Evolutionary conservation across 1,139 yeast genomes (phyloP), one percentile per base, ranked within the genome.

Genomic region (Tardiomyces digboiensis): DNA sequence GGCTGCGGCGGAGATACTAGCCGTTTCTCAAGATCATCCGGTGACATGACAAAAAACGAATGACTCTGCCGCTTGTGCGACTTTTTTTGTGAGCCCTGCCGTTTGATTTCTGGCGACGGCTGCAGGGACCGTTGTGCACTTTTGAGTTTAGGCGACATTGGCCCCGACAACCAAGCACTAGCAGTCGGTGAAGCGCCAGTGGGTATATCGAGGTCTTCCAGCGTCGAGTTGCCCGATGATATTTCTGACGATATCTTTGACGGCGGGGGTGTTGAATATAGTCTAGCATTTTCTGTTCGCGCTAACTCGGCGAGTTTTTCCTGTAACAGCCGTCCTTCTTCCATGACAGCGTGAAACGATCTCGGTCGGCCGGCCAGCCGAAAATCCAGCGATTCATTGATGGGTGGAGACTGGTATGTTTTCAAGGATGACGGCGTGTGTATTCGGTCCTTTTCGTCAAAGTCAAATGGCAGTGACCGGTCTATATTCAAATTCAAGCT

Each of bases 281-380:
- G 48, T 14, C 54, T 48, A 8, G 63, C 65, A 47, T 62, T 62
- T 26, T 61, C 62, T 2, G 57, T 44, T 12, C 66, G 56, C 5
- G 67, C 67, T 21, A 62, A 50, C 44, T 50, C 53, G 41, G 55
- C 58, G 7, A 62, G 52, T 43, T 54, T 56, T 29, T 52, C 59
- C 46, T 60, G 66, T n/a, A 62, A 45, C 18, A 46, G 40, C 19
- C 50, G 49, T 33, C 61, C 65, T 44, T 60, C 46, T 14, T 41
- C 42, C 36, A 45, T 33, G 4, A 33, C 33, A 5, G 33, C 33
- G 16, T 26, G 33, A 8, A 26, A 26, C 10, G 33, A 26, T 16
- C 33, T 4, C 16, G 33, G 33, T 8, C 33, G 12, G 33, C 33
- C 33, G 16, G 3, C 33, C 14, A 16, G 33, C 8, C 33, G 33